Evolutionary conservation across 2,329 filamentous ascomycete species (phyloP), one percentile per base, ranked within the genome.

Genomic region (Alternaria consortialis): DNA sequence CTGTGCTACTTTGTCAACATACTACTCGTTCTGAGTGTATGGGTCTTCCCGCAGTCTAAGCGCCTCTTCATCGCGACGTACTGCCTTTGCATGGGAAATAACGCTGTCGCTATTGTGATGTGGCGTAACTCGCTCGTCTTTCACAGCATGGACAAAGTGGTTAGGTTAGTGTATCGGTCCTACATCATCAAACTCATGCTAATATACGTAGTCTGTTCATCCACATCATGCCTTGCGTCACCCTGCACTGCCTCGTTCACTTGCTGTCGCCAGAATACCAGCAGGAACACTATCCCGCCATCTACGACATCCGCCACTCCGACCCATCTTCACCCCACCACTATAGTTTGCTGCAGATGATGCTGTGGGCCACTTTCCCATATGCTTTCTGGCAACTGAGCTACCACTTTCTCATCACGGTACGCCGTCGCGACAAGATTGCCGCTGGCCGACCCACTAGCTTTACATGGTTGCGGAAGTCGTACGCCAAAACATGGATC

Each of bases 41-140:
- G 94, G 94, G 84, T 91, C 34, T 97, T 98, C 73, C 95, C 95
- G 0, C 82, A 86, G 53, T 97, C 94, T 12, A 97, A 97, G 79
- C 89, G 94, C 44, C 86, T 99, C 15, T 94, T 99, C 79, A 95
- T 96, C 66, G 90, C 93, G 68, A 90, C 92, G 1, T 99, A 94
- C 79, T 98, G 95, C 74, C 84, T 99, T 34, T 92, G 94, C 9
- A 96, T 92, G 75, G 95, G 95, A 65, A 99, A 99, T 80, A 99
- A 99, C 76, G 95, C 95, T 20, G 89, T 97, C 47, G 95, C 95
- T 12, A 98, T 99, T 77, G 93, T 95, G 76, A 95, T 99, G 94
- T 99, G 95, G 95, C 89, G 95, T 66, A 99, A 99, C 79, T 97
- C 94, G 32, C 87, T 99, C 74, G 95, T 99, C 47, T 99, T 99